Evolutionary conservation across 306 rosid genomes (phyloP).

Genomic region (Quercus bicolor): DNA sequence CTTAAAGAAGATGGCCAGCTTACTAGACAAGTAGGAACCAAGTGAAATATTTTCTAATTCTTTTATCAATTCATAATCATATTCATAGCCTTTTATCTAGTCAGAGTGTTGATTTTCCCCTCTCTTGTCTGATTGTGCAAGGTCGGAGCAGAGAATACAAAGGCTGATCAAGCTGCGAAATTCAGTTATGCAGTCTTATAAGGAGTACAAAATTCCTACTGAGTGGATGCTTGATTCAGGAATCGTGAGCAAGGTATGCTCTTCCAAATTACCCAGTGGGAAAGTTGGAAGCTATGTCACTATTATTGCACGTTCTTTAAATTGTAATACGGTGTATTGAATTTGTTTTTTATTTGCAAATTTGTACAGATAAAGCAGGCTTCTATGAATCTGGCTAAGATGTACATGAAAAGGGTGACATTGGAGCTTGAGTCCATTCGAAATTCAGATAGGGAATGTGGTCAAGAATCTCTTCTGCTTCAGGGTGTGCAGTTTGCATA

Average conservation of each 20-base stretch:
- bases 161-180: constrained; percentile 56
- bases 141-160: constrained; percentile 80
- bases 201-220: constrained; percentile 64
- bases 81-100: constrained; percentile 1
- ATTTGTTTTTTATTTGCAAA: background rate
- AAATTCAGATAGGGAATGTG: constrained; percentile 68
- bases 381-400: constrained; percentile 75
- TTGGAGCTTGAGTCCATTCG: constrained; percentile 64
- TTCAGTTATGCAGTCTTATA: constrained; percentile 57
- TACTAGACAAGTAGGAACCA: constrained; percentile 72
- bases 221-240: constrained; percentile 97
- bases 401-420: constrained; percentile 83
- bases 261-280: background rate
- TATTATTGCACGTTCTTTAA: background rate
- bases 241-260: constrained; percentile 56
- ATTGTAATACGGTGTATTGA: constrained; percentile 15
- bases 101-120: constrained; percentile 12
- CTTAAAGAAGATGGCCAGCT: constrained; percentile 77
- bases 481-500: constrained; percentile 86
- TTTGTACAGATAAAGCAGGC: constrained; percentile 72
- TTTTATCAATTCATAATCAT: background rate
- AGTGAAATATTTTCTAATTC: constrained; percentile 3
- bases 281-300: background rate
- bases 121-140: constrained; percentile 30
- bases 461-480: constrained; percentile 87